Conservation (phyloP, 495 filamentous ascomycete species). For the Penicillium odoratum region DNA sequence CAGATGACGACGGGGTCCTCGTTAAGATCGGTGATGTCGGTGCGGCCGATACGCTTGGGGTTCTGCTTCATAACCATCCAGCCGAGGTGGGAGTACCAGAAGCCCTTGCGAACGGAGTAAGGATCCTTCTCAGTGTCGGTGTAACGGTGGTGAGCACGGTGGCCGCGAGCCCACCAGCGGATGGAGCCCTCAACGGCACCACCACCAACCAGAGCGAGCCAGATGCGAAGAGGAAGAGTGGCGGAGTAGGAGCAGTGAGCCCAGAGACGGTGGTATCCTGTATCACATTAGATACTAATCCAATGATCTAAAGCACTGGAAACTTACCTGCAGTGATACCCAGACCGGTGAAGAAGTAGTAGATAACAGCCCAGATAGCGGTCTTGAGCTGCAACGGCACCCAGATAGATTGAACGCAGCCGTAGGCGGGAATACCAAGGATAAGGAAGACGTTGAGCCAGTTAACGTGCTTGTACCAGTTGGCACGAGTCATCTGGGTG, state of each 20-base stretch:
- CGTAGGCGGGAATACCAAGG: constrained; percentile 76
- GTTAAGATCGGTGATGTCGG: constrained; percentile 96
- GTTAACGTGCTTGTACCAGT: constrained; percentile 98
- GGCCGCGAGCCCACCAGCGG: constrained; percentile 95
- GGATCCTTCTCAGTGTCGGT: constrained; percentile 99
- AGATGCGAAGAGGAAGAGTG: constrained; percentile 82
- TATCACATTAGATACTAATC: neutral
- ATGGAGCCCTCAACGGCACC: constrained; percentile 96
- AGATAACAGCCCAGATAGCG: constrained; percentile 73
- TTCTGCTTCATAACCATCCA: constrained; percentile 96
- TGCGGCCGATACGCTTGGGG: constrained; percentile 88
- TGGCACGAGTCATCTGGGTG: constrained; percentile 72
- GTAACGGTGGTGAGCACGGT: constrained; percentile 97
- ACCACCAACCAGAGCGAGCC: constrained; percentile 87
- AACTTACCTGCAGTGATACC: constrained; percentile 81
- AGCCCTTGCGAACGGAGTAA: constrained; percentile 97
- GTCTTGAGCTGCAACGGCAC: constrained; percentile 77
- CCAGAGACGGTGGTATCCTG: constrained; percentile 89
- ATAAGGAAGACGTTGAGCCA: constrained; percentile 91
- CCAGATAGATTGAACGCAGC: constrained; percentile 77
- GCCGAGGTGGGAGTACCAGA: constrained; percentile 94
- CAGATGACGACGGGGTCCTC: constrained; percentile 90
- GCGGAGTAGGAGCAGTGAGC: constrained; percentile 95
- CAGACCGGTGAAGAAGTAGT: constrained; percentile 90
- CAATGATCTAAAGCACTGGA: neutral